Percentiles rank a stretch among this genome's conserved stretches.
These are phyloP conservation scores for Ustilago shanxiensis DNA, from an alignment of 1,284 basidiomycete species.

Conservation along the genomic window DNA sequence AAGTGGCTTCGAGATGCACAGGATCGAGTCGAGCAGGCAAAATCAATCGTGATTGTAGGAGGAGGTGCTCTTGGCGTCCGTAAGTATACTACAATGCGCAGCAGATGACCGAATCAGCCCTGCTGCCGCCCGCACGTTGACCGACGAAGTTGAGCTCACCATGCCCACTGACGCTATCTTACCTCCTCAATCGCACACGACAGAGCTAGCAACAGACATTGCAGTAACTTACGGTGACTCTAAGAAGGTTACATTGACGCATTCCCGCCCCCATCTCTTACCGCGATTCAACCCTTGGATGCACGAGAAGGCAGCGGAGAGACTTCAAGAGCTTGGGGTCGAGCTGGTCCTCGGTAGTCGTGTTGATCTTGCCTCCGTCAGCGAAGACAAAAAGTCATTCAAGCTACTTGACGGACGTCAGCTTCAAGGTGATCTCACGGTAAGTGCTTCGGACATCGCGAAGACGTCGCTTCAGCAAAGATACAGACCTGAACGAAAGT, in stretches of 20 bases:
- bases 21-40: constrained; percentile 27
- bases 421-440: constrained; percentile 37
- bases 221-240: constrained; percentile 37
- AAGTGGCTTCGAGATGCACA: constrained; percentile 46
- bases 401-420: constrained; percentile 30
- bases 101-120: too few relatives aligned
- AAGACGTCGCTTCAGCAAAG: too few relatives aligned
- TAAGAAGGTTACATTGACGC: constrained; percentile 43
- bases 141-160: too few relatives aligned
- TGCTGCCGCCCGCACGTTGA: too few relatives aligned
- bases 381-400: constrained; percentile 15
- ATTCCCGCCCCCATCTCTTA: constrained; percentile 31
- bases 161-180: too few relatives aligned
- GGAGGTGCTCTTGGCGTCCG: too few relatives aligned
- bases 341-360: constrained; percentile 33
- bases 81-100: too few relatives aligned
- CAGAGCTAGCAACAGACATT: constrained; percentile 44
- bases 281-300: constrained; percentile 50
- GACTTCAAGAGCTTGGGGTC: constrained; percentile 30
- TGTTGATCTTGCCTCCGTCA: constrained; percentile 30
- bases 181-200: too few relatives aligned
- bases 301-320: constrained; percentile 33
- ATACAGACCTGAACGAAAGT: too few relatives aligned
- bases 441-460: background rate
- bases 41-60: constrained; percentile 41